Conservation (phyloP, 495 filamentous ascomycete genomes). For the Neurospora sp. region DNA sequence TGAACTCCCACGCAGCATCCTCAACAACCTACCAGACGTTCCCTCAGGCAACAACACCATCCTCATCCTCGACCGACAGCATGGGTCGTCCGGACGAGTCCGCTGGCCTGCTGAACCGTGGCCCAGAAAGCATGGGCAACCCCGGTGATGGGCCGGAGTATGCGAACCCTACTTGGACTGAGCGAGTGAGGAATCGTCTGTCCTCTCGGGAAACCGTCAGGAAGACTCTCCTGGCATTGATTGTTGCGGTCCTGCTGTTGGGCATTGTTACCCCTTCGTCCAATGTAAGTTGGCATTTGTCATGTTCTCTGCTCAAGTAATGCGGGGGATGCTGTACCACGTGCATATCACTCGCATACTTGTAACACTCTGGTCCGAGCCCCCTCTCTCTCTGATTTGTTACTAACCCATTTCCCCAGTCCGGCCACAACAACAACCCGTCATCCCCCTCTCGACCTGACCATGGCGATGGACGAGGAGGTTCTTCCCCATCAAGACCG, state of each 20-base stretch:
- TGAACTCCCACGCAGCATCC: neutral
- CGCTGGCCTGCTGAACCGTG: constrained; percentile 22
- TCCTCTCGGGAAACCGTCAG: constrained; percentile 16
- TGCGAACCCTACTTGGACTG: constrained; percentile 15
- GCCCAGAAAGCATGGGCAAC: constrained; percentile 33
- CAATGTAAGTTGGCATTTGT: neutral
- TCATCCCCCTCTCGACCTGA: neutral
- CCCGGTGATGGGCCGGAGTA: neutral
- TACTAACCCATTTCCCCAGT: neutral
- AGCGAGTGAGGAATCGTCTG: constrained; percentile 19
- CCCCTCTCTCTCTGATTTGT: neutral
- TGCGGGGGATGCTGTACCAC: neutral
- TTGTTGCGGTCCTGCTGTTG: constrained; percentile 17
- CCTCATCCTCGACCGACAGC: constrained; percentile 15
- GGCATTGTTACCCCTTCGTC: neutral
- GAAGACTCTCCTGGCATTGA: constrained; percentile 1
- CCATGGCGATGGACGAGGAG: neutral
- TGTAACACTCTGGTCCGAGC: neutral
- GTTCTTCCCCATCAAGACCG: neutral
- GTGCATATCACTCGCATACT: neutral
- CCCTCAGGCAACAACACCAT: constrained; percentile 28
- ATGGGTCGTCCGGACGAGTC: constrained; percentile 33
- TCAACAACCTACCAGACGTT: neutral
- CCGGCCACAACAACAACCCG: neutral
- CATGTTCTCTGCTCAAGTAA: neutral